Evolutionary conservation across 306 rosid species (phyloP).

Genomic region (Trichosanthes cucumerina): DNA sequence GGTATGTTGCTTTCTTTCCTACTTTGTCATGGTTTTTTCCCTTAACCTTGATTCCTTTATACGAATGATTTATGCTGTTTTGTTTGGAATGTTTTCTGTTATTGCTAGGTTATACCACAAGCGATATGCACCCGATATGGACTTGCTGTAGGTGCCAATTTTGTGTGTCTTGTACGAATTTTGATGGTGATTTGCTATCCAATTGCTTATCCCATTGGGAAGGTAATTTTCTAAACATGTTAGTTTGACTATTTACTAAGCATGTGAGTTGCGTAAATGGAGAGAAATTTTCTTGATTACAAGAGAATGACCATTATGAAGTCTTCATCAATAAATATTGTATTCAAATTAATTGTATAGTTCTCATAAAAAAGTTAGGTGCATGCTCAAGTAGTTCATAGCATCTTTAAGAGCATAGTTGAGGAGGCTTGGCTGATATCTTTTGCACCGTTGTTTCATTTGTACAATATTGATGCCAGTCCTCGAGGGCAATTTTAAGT

Average conservation of each 20-base stretch:
- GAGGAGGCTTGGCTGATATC: neutral
- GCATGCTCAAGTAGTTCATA: neutral
- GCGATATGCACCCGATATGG: constrained; percentile 91
- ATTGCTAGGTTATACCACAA: constrained; percentile 85
- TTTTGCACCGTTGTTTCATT: neutral
- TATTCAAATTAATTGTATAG: neutral
- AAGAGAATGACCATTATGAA: neutral
- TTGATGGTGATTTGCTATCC: constrained; percentile 87
- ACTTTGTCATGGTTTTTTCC: neutral
- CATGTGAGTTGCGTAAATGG: neutral
- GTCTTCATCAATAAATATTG: neutral
- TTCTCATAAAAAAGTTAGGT: neutral
- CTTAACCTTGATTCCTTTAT: neutral
- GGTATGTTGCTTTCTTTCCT: constrained; percentile 28
- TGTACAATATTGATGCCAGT: neutral
- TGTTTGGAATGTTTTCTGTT: neutral
- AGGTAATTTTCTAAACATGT: constrained; percentile 36
- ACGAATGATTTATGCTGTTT: neutral
- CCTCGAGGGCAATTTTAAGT: no score
- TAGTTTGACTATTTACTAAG: neutral
- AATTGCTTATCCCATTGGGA: constrained; percentile 85
- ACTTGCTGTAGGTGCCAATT: constrained; percentile 87
- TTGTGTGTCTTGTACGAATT: constrained; percentile 64
- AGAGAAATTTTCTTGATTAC: neutral
- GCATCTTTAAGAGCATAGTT: neutral